Conservation (phyloP, 2,329 filamentous ascomycete species). For the Alternaria gaisen region DNA sequence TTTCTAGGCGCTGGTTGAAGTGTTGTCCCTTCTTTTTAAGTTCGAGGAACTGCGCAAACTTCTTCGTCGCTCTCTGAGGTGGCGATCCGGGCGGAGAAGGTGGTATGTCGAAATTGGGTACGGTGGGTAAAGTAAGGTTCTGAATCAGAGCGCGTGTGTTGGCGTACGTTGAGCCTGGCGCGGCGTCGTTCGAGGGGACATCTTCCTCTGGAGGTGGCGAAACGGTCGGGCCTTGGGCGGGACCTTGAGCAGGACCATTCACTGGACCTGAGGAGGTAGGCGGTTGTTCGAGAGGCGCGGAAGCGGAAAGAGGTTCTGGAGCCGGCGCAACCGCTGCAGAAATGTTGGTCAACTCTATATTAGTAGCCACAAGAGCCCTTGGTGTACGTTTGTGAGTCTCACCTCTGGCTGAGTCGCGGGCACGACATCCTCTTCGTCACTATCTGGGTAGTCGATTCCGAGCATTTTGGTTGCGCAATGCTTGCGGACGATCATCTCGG, state of each 20-base stretch:
- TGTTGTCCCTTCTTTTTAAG: slow-evolving; percentile 81
- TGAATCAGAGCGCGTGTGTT: slow-evolving; percentile 70
- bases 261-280: slow-evolving; percentile 19
- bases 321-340: slow-evolving; percentile 25
- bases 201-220: slow-evolving; percentile 30
- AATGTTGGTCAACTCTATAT: slow-evolving; percentile 48
- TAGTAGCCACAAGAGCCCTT: slow-evolving; percentile 58
- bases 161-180: slow-evolving; percentile 70
- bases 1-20: slow-evolving; percentile 78
- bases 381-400: slow-evolving; percentile 40
- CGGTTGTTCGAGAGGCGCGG: slow-evolving; percentile 19
- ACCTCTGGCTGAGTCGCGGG: slow-evolving; percentile 49
- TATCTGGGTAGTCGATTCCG: slow-evolving; percentile 55
- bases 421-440: slow-evolving; percentile 57
- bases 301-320: slow-evolving; percentile 16
- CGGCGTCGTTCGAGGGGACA: slow-evolving; percentile 25
- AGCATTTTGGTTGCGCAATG: slow-evolving; percentile 45
- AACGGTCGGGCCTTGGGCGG: slow-evolving; percentile 39
- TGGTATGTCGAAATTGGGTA: slow-evolving; percentile 78
- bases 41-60: slow-evolving; percentile 76
- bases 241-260: slow-evolving; percentile 41
- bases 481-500: slow-evolving; percentile 5
- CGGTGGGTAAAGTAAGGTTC: slow-evolving; percentile 75
- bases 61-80: slow-evolving; percentile 63
- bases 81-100: slow-evolving; percentile 71